Evolutionary conservation across 768 basidiomycete species (phyloP), one percentile per base, ranked within the genome.

Genomic region (Tephrocybe sp.): DNA sequence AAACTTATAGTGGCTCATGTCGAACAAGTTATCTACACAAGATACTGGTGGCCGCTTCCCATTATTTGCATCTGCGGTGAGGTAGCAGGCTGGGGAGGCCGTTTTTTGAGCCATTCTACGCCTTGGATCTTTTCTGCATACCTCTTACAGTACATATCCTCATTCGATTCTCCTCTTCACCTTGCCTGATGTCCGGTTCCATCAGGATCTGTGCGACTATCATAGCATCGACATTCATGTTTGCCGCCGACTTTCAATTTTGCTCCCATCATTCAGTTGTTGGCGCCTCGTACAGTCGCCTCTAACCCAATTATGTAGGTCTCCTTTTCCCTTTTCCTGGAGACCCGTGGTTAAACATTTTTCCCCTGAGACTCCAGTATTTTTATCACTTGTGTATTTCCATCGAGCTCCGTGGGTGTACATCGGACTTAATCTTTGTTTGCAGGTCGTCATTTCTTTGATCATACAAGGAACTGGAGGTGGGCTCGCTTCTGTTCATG

Each of bases 391-490:
- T 70, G 68, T 35, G 73, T 76, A 43, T 48, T 69, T 19, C 17
- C n/a, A 10, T 40, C 16, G 0, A 1, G 8, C 5, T 26, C 10
- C 11, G 14, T 9, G 13, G 38, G 3, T 20, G 13, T 1, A 4
- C 20, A 44, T 9, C 17, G n/a, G 14, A 33, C 38, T 35, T 8
- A 46, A 10, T 31, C n/a, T n/a, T n/a, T 12, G 7, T 17, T 49
- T 1, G 9, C 51, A 68, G 75, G 87, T 88, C 55, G 60, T 84
- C 16, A 62, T 83, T 31, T 77, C 84, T 9, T 72, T 89, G 22
- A 65, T 81, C n/a, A 64, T 86, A 2, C 86, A 89, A 66, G 85
- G 78, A 23, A 65, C 76, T 14, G 86, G 86, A 34, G 85, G 85
- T 20, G 85, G 76, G 0, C 59, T 73, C 0, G 71, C 77, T 4